phyloP scores from a whole-genome alignment of 1,284 basidiomycete species.

The Ceratobasidium sp. region DNA sequence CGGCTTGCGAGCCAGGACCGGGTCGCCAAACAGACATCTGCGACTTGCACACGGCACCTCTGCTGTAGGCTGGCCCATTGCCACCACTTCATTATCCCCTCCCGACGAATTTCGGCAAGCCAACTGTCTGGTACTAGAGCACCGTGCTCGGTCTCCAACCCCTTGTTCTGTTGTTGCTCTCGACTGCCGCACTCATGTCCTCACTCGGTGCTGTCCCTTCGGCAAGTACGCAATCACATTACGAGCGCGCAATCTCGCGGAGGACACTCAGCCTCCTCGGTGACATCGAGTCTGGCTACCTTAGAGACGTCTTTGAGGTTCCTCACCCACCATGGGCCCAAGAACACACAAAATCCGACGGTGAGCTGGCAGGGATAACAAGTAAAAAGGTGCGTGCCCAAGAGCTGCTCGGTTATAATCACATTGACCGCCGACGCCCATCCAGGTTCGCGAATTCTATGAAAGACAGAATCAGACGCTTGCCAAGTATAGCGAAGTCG shows the following conservation, averaged over 20 bases:
- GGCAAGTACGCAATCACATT: constrained; percentile 1
- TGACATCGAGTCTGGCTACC: constrained; percentile 19
- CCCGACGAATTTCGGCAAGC: neutral
- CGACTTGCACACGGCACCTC: no score
- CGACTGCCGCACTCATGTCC: neutral
- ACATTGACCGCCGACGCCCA: neutral
- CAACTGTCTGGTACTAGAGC: neutral
- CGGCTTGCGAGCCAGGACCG: no score
- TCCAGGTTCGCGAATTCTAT: constrained; percentile 38
- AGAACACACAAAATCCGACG: neutral
- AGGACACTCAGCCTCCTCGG: constrained; percentile 29
- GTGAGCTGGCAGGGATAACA: constrained; percentile 9
- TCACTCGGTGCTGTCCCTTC: constrained; percentile 14
- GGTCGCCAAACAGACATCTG: no score
- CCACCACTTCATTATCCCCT: neutral
- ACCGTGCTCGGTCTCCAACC: neutral
- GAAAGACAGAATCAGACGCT: constrained; percentile 39
- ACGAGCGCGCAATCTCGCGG: constrained; percentile 21
- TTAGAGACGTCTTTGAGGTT: constrained; percentile 26
- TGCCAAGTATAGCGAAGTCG: constrained; percentile 31
- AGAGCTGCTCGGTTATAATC: neutral
- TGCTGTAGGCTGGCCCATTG: no score
- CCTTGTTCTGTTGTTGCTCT: neutral
- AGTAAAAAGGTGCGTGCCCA: constrained; percentile 11
- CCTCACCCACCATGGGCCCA: constrained; percentile 24